A percentile compares a stretch with the other conserved stretches of the same genome.
These are phyloP conservation scores for Stagonosporopsis rhizophila DNA, from an alignment of 2,329 filamentous ascomycete genomes.

Conservation along the genomic window DNA sequence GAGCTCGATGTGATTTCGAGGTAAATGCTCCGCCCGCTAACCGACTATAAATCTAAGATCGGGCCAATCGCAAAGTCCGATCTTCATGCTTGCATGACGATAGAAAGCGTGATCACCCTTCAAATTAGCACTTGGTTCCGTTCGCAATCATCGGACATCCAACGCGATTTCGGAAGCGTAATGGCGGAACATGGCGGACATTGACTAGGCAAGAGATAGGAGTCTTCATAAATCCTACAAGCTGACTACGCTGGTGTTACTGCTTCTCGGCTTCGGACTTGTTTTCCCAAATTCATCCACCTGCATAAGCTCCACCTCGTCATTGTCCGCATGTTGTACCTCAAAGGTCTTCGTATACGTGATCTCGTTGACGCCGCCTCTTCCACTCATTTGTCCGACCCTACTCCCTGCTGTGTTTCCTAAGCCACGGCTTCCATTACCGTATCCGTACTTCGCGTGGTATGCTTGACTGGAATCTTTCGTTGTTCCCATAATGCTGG, in stretches of 20 bases:
- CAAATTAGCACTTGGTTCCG: no score
- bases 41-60: slow-evolving; percentile 30
- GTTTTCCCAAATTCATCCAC: slow-evolving; percentile 19
- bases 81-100: slow-evolving; percentile 6
- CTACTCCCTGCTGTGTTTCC: slow-evolving; percentile 8
- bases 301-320: slow-evolving; percentile 20
- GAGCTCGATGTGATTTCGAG: slow-evolving; percentile 42
- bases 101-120: no score
- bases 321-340: slow-evolving; percentile 10
- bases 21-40: slow-evolving; percentile 27
- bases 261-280: slow-evolving; percentile 18
- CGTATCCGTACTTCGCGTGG: slow-evolving; percentile 14
- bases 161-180: no score
- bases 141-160: no score
- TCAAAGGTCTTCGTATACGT: slow-evolving; percentile 16
- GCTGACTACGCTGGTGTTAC: slow-evolving; percentile 20
- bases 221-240: slow-evolving; percentile 7
- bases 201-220: neutral
- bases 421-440: slow-evolving; percentile 5
- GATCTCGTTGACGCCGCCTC: slow-evolving; percentile 12
- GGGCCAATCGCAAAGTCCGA: slow-evolving; percentile 30
- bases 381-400: slow-evolving; percentile 5
- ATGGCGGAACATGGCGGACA: neutral
- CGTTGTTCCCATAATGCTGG: slow-evolving; percentile 47
- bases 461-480: slow-evolving; percentile 18